These are phyloP conservation scores for Filobasidium wieringae DNA, from an alignment of 768 basidiomycete genomes.

Conservation along the genomic window DNA sequence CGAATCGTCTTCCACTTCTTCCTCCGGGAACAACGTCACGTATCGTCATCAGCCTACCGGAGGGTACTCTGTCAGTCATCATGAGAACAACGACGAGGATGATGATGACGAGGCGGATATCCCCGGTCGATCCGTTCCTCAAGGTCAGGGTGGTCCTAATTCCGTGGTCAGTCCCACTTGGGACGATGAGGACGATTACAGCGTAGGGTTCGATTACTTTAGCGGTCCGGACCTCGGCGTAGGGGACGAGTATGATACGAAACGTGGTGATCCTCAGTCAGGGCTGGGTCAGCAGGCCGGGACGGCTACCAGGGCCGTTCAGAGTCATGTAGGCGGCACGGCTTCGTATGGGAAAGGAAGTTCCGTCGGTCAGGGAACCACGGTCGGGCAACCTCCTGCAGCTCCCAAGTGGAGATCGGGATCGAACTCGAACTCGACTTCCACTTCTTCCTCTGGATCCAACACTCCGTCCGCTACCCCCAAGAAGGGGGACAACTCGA, in stretches of 20 bases:
- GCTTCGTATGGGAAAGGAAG: slow-evolving; percentile 9
- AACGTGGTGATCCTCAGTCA: slow-evolving; percentile 28
- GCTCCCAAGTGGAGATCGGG: slow-evolving; percentile 14
- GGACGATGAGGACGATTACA: slow-evolving; percentile 41
- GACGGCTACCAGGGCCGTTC: slow-evolving; percentile 22
- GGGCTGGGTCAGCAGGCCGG: slow-evolving; percentile 7
- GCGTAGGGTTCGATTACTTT: slow-evolving; percentile 52
- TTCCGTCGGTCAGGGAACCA: not conserved
- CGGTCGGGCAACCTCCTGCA: slow-evolving; percentile 1
- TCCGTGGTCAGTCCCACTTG: slow-evolving; percentile 29
- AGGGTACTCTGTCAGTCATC: slow-evolving; percentile 30
- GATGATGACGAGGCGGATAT: slow-evolving; percentile 16
- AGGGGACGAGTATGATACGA: slow-evolving; percentile 33
- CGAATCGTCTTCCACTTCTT: too few species aligned
- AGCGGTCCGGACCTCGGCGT: slow-evolving; percentile 51
- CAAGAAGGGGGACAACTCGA: not conserved
- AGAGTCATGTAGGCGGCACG: slow-evolving; percentile 35
- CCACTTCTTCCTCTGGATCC: slow-evolving; percentile 1
- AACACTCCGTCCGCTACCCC: not conserved
- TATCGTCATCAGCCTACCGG: slow-evolving; percentile 14
- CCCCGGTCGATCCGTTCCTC: too few species aligned
- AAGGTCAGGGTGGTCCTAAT: too few species aligned
- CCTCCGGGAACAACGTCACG: too few species aligned
- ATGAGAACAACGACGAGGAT: slow-evolving; percentile 42
- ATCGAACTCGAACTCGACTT: not conserved